Base-by-base conservation (phyloP, 2,329 filamentous ascomycete genomes). In the Geosmithia flava region DNA sequence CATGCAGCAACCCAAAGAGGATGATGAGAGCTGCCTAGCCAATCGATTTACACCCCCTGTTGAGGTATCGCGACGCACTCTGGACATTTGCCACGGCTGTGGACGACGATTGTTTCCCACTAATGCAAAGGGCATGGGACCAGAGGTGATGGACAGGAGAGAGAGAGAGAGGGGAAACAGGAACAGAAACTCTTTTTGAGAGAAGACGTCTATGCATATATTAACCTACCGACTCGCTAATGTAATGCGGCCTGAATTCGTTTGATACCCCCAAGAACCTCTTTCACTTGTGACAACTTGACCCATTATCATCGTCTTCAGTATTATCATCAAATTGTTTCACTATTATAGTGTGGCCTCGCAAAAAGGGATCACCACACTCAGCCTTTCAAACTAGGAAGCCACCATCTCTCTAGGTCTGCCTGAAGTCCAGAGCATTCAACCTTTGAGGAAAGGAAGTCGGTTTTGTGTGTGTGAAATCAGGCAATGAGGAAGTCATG, bases 401-500 rank as follows among this genome's bases (percentile, higher is more conserved):
- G 8, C 23, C 8, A 27, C 11, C 11, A 5, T 37, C 33, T 37
- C 23, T 27, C 23, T 27, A 5, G 23, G 4, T 27, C 23, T 27
- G 23, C 23, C 23, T 27, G 23, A 8, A 27, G 23, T 8, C 23
- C 8, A 27, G 23, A 27, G 8, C 23, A 27, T 8, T 27, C 4
- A 27, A 27, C 4, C 23, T 27, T n/a, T 27, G 23, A 27, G 23
- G 23, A 27, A 27, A 8, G 23, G 8, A 27, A 8, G 23, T 27
- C 4, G 23, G 8, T 27, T 27, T 27, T n/a, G n/a, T n/a, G n/a
- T n/a, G n/a, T n/a, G 23, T 27, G 23, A 27, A 27, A 27, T 27
- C 23, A 27, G 23, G 23, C 41, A 23, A 77, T 76, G 73, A 68
- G 58, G 68, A 58, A 64, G 66, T 55, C 62, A 79, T 78, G 75